Conservation (phyloP, 2,329 filamentous ascomycete species). For the Chrysosporium queenslandicum region DNA sequence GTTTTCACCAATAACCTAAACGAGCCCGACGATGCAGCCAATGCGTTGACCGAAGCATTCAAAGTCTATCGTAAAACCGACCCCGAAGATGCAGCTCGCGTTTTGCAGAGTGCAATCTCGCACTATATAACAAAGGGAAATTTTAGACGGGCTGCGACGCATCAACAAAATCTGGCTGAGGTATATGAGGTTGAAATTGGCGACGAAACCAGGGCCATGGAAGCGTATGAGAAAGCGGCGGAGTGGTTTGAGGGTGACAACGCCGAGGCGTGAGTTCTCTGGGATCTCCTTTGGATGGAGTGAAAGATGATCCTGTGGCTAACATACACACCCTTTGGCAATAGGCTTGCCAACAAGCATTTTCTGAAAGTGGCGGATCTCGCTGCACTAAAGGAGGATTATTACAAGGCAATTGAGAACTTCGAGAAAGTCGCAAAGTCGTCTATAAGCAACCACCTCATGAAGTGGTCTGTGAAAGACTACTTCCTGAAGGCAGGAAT, state of each 20-base stretch:
- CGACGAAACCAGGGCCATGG: conserved; percentile 66
- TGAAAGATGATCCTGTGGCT: neutral
- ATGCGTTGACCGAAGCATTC: conserved; percentile 80
- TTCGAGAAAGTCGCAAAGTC: conserved; percentile 75
- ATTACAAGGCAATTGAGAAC: conserved; percentile 68
- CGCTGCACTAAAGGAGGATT: conserved; percentile 69
- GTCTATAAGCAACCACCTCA: conserved; percentile 78
- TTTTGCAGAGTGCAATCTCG: conserved; percentile 66
- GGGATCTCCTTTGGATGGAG: neutral
- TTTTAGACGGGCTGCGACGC: conserved; percentile 77
- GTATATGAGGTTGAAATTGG: conserved; percentile 72
- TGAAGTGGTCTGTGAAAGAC: conserved; percentile 90
- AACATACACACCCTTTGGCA: neutral
- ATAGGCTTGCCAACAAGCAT: conserved; percentile 79
- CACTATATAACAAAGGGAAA: conserved; percentile 86
- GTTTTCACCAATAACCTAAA: conserved; percentile 74
- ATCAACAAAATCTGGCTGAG: conserved; percentile 82
- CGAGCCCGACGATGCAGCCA: conserved; percentile 86
- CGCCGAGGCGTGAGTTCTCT: conserved; percentile 60
- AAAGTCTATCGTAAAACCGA: conserved; percentile 85
- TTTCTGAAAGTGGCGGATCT: conserved; percentile 88
- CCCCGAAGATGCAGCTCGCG: conserved; percentile 71
- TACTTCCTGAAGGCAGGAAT: conserved; percentile 92
- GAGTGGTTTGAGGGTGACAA: conserved; percentile 84
- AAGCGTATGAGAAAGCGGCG: conserved; percentile 75